Evolutionary conservation across 1,284 basidiomycete species (phyloP).

Genomic region (Athelia psychrophila): DNA sequence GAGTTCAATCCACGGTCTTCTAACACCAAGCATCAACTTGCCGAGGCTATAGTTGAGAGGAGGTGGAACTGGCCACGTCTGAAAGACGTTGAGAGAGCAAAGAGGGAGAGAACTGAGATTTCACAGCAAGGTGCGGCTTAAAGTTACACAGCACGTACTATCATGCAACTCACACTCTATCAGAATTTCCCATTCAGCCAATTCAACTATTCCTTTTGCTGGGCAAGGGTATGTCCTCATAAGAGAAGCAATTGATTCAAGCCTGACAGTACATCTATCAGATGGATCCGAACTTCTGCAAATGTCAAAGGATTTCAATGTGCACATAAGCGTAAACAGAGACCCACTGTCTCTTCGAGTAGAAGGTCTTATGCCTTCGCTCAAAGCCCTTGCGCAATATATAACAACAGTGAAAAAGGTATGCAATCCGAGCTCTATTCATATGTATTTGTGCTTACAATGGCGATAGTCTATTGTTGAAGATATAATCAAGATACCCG

Average conservation of each 20-base stretch:
- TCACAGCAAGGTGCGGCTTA: slow-evolving; percentile 43
- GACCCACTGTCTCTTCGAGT: slow-evolving; percentile 56
- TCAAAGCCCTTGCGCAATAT: slow-evolving; percentile 42
- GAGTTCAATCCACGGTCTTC: slow-evolving; percentile 25
- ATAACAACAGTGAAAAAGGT: slow-evolving; percentile 51
- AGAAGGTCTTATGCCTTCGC: slow-evolving; percentile 50
- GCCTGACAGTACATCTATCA: slow-evolving; percentile 22
- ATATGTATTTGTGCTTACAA: not conserved
- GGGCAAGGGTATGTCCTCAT: slow-evolving; percentile 54
- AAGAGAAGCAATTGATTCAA: slow-evolving; percentile 4
- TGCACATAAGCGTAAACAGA: slow-evolving; percentile 56
- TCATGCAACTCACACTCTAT: slow-evolving; percentile 5
- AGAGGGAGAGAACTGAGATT: slow-evolving; percentile 51
- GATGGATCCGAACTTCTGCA: slow-evolving; percentile 63
- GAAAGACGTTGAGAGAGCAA: slow-evolving; percentile 45
- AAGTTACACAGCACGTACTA: slow-evolving; percentile 3
- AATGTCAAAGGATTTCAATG: slow-evolving; percentile 55
- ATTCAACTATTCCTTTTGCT: slow-evolving; percentile 68
- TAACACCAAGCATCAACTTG: slow-evolving; percentile 42
- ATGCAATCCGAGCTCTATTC: slow-evolving; percentile 6
- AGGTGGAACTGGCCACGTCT: slow-evolving; percentile 68
- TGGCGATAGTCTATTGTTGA: slow-evolving; percentile 47
- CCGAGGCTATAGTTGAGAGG: slow-evolving; percentile 57
- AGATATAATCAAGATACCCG: slow-evolving; percentile 48
- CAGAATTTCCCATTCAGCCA: slow-evolving; percentile 56